phyloP scores from a whole-genome alignment of 1,284 basidiomycete genomes.

The Hymenochaete sp. region DNA sequence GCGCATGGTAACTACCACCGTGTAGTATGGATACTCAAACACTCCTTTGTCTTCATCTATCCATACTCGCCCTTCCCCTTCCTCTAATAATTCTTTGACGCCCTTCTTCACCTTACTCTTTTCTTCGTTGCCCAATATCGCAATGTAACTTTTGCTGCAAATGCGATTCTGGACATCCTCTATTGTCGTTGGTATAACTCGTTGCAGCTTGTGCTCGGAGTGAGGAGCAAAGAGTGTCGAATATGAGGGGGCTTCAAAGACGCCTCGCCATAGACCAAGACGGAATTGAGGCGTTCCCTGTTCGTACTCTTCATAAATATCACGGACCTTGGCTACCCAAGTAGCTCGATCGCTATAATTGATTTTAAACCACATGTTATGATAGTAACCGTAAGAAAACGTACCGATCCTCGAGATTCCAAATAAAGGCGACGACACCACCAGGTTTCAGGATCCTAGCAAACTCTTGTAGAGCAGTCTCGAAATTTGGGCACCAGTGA shows the following conservation, averaged over 20 bases:
- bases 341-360: constrained; percentile 41
- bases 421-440: constrained; percentile 59
- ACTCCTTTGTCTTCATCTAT: constrained; percentile 38
- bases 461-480: constrained; percentile 57
- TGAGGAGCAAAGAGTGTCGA: constrained; percentile 41
- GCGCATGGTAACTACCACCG: constrained; percentile 33
- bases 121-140: constrained; percentile 45
- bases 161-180: constrained; percentile 53
- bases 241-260: constrained; percentile 53
- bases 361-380: neutral
- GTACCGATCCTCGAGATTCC: constrained; percentile 73
- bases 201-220: constrained; percentile 37
- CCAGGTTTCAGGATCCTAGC: constrained; percentile 59
- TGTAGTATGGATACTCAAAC: constrained; percentile 50
- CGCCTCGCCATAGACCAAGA: constrained; percentile 55
- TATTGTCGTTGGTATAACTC: constrained; percentile 38
- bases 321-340: constrained; percentile 65
- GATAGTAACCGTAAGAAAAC: constrained; percentile 12
- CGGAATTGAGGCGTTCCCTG: constrained; percentile 65
- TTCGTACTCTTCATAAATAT: constrained; percentile 59
- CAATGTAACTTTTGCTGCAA: constrained; percentile 67
- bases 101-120: constrained; percentile 41
- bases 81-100: constrained; percentile 40
- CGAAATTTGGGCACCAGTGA: constrained; percentile 74
- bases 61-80: constrained; percentile 38